A percentile compares a stretch with the other conserved stretches of the same genome.
phyloP scores from a whole-genome alignment of 1,284 basidiomycete species.

The Hemileia vastatrix region DNA sequence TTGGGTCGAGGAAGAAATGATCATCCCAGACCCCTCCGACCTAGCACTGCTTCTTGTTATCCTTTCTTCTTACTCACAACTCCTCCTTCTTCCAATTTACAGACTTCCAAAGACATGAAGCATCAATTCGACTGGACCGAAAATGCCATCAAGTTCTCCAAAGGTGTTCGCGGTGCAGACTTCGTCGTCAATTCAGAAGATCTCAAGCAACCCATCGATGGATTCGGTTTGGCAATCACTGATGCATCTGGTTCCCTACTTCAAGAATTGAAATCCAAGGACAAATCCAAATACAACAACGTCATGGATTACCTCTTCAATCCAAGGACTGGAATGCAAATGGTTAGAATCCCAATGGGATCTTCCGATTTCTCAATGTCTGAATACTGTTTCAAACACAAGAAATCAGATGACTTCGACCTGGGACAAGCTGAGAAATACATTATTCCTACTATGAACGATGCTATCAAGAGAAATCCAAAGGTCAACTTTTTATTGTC shows the following conservation, averaged over 20 bases:
- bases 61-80: background rate
- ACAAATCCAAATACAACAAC: constrained; percentile 25
- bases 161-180: constrained; percentile 24
- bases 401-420: constrained; percentile 24
- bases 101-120: constrained; percentile 1
- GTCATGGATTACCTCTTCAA: constrained; percentile 33
- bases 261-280: constrained; percentile 23
- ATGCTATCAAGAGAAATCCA: constrained; percentile 28
- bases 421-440: constrained; percentile 25
- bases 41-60: too few species aligned
- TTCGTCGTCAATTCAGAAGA: constrained; percentile 28
- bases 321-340: constrained; percentile 28
- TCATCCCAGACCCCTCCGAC: background rate
- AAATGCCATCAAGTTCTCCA: constrained; percentile 7
- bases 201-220: constrained; percentile 27
- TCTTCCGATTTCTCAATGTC: constrained; percentile 12
- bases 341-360: constrained; percentile 30
- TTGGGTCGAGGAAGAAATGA: background rate
- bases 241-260: constrained; percentile 30
- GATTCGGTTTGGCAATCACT: constrained; percentile 32
- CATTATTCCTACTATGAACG: constrained; percentile 30
- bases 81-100: constrained; percentile 14
- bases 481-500: constrained; percentile 30
- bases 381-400: background rate
- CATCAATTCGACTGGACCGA: constrained; percentile 28